These are phyloP conservation scores for Neophaeococcomyces mojaviensis DNA, from an alignment of 2,329 filamentous ascomycete genomes.

Conservation along the genomic window DNA sequence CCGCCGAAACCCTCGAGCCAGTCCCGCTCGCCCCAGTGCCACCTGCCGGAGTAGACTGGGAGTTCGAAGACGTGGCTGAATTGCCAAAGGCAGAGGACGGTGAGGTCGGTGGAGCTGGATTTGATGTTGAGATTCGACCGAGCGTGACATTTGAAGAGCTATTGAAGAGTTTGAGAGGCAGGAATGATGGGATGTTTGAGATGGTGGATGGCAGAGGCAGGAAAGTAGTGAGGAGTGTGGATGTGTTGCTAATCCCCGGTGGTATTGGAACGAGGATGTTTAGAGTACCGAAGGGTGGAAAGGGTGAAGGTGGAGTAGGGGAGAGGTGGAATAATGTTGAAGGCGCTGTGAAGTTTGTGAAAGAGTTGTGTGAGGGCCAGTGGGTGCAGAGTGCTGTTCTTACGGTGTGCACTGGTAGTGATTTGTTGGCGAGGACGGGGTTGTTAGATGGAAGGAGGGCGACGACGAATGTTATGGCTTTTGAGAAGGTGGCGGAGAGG, in stretches of 20 bases:
- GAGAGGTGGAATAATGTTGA: conserved; percentile 5
- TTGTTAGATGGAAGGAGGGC: conserved; percentile 53
- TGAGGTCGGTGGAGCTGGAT: conserved; percentile 18
- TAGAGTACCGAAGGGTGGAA: too few species aligned
- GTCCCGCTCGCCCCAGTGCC: conserved; percentile 25
- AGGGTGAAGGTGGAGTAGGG: too few species aligned
- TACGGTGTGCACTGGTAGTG: conserved; percentile 60
- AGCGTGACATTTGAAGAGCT: conserved; percentile 40
- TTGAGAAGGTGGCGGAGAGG: conserved; percentile 40
- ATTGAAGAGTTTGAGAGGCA: conserved; percentile 2
- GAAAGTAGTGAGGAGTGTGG: conserved; percentile 30
- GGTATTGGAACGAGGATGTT: conserved; percentile 42
- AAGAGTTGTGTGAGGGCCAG: conserved; percentile 14
- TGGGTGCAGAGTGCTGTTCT: conserved; percentile 28
- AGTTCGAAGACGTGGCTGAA: conserved; percentile 14
- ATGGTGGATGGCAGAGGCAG: conserved; percentile 24
- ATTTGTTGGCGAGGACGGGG: conserved; percentile 51
- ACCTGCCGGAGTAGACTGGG: conserved; percentile 11
- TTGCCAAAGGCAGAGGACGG: conserved; percentile 14
- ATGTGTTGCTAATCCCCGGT: conserved; percentile 61
- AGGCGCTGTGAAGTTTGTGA: conserved; percentile 35
- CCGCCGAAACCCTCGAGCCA: conserved; percentile 28
- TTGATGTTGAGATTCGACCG: conserved; percentile 36
- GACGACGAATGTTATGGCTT: conserved; percentile 60
- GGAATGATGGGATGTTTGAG: conserved; percentile 2